Conservation (phyloP, 805 yeast species). For the Dipodascus geniculatus region DNA sequence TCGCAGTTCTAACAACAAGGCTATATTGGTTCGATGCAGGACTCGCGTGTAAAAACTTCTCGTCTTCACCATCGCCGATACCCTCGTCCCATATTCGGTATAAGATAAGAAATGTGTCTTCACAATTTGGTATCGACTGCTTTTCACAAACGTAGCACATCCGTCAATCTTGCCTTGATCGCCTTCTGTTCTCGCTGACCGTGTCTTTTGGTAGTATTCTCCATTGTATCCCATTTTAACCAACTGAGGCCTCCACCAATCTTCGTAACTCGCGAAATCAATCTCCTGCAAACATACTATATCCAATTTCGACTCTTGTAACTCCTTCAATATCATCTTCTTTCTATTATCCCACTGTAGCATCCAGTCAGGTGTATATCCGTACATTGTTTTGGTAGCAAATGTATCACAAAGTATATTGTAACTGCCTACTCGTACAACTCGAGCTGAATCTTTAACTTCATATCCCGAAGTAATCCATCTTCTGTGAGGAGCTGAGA, state of each 20-base stretch:
- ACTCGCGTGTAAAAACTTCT: constrained; percentile 82
- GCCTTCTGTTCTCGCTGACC: constrained; percentile 53
- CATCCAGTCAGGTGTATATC: constrained; percentile 86
- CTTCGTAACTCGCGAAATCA: constrained; percentile 69
- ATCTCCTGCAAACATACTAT: constrained; percentile 81
- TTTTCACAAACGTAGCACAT: constrained; percentile 73
- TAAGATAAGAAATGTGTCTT: constrained; percentile 40
- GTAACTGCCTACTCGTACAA: constrained; percentile 25
- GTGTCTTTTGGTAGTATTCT: constrained; percentile 61
- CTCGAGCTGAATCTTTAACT: background rate
- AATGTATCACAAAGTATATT: constrained; percentile 83
- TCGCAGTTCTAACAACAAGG: constrained; percentile 54
- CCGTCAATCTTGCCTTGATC: constrained; percentile 85
- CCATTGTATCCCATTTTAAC: constrained; percentile 60
- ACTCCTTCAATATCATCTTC: constrained; percentile 53
- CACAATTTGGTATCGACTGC: constrained; percentile 59
- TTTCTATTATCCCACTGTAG: constrained; percentile 75
- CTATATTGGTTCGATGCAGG: constrained; percentile 80
- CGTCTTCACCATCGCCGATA: constrained; percentile 62
- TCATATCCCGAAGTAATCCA: background rate
- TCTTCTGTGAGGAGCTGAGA: background rate
- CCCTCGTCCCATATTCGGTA: constrained; percentile 7
- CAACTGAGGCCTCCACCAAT: constrained; percentile 65
- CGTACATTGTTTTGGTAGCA: constrained; percentile 75
- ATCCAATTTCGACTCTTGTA: constrained; percentile 49